phyloP scores from a whole-genome alignment of 805 yeast genomes.

The Wickerhamomyces rabaulensis region DNA sequence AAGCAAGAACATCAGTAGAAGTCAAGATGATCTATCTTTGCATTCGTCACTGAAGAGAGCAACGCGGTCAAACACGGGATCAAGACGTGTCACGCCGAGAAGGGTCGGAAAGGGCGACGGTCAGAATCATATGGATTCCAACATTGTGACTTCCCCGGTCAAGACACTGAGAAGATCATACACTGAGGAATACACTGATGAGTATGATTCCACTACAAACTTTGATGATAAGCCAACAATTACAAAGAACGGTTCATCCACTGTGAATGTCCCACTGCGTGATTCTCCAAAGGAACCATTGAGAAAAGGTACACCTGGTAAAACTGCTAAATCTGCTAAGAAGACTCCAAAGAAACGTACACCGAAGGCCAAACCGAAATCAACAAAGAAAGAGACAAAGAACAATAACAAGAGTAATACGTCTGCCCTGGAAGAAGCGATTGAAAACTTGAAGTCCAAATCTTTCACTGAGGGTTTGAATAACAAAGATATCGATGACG shows the following conservation, averaged over 20 bases:
- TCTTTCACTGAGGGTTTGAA: not conserved
- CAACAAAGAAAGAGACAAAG: not conserved
- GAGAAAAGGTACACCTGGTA: conserved; percentile 21
- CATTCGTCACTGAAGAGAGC: conserved; percentile 3
- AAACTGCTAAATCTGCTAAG: too few species aligned
- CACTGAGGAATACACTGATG: conserved; percentile 6
- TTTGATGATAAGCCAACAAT: not conserved
- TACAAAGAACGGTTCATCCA: conserved; percentile 1
- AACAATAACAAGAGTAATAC: not conserved
- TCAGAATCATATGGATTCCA: conserved; percentile 13
- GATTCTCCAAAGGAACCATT: conserved; percentile 18
- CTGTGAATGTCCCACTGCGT: conserved; percentile 15
- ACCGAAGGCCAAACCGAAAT: not conserved
- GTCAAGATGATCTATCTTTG: conserved; percentile 1
- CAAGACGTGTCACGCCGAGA: not conserved
- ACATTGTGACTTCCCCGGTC: conserved; percentile 20
- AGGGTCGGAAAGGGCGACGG: not conserved
- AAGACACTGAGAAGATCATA: conserved; percentile 14
- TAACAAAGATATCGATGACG: not conserved
- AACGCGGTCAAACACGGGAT: conserved; percentile 2
- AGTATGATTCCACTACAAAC: conserved; percentile 10
- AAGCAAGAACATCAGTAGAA: not conserved
- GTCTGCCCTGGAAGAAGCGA: not conserved
- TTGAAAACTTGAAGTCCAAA: not conserved
- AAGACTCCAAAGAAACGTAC: conserved; percentile 1